Evolutionary conservation across 208 protist species (phyloP).

Genomic region (Wallacemonas sp.): DNA sequence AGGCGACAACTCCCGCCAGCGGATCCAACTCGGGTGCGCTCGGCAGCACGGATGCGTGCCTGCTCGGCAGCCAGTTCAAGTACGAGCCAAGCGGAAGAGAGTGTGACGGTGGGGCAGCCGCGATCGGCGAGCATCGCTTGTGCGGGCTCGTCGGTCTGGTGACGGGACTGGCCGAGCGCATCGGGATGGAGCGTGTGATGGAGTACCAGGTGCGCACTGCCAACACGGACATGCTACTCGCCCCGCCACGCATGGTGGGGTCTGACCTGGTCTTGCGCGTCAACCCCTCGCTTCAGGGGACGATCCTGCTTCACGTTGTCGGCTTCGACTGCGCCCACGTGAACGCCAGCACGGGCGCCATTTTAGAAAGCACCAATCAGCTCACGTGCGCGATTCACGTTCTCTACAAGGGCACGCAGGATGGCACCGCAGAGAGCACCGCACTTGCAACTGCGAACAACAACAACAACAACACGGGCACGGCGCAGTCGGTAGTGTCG

Average conservation of each 20-base stretch:
- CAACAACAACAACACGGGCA: constrained; percentile 1
- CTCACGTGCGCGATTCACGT: constrained; percentile 33
- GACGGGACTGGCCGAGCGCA: constrained; percentile 51
- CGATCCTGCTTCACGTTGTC: constrained; percentile 33
- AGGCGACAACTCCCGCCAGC: constrained; percentile 8
- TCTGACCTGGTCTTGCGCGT: constrained; percentile 52
- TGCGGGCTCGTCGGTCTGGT: constrained; percentile 50
- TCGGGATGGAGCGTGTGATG: constrained; percentile 64
- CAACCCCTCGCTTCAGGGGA: constrained; percentile 54
- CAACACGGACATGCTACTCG: constrained; percentile 38
- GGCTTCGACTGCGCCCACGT: constrained; percentile 61
- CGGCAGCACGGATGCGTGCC: not conserved
- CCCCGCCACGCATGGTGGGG: constrained; percentile 34
- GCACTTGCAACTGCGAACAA: not conserved
- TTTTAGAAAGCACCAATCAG: constrained; percentile 49
- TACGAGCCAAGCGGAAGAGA: constrained; percentile 14
- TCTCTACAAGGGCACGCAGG: constrained; percentile 18
- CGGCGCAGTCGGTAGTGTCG: not conserved
- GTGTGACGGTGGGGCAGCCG: not conserved
- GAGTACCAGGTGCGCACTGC: constrained; percentile 53
- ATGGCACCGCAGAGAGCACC: constrained; percentile 3
- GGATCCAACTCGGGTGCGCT: not conserved
- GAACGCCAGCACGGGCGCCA: constrained; percentile 20
- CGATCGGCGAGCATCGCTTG: constrained; percentile 29
- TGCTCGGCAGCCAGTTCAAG: not conserved